These are phyloP conservation scores for Carex parvula DNA, from an alignment of 176 grass and related monocot species.

Conservation along the genomic window DNA sequence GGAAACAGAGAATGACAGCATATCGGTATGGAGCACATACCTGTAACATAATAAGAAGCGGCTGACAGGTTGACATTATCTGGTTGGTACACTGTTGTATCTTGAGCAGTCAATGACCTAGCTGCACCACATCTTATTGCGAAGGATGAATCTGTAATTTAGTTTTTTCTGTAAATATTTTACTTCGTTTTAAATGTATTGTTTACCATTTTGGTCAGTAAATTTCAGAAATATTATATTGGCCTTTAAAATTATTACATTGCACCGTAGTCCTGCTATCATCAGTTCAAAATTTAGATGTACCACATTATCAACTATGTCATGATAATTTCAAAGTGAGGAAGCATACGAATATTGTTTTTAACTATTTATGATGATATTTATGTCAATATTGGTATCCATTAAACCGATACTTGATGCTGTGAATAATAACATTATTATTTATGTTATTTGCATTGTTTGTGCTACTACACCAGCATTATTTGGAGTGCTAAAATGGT, in stretches of 20 bases:
- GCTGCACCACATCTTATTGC: constrained; percentile 59
- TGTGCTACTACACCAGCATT: neutral
- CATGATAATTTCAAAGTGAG: neutral
- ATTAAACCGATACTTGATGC: neutral
- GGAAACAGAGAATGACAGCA: neutral
- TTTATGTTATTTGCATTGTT: neutral
- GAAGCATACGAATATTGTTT: neutral
- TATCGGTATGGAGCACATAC: neutral
- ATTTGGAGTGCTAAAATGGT: neutral
- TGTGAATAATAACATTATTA: neutral
- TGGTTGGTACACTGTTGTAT: constrained; percentile 41
- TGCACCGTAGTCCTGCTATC: neutral
- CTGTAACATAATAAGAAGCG: constrained; percentile 54
- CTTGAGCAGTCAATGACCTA: constrained; percentile 43
- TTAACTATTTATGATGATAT: neutral
- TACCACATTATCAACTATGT: neutral
- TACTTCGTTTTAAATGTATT: neutral
- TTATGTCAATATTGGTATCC: neutral
- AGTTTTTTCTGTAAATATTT: neutral
- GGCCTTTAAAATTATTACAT: neutral
- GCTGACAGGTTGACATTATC: constrained; percentile 36
- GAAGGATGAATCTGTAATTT: constrained; percentile 54
- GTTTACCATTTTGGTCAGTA: neutral
- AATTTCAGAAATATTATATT: neutral
- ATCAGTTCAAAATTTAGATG: neutral